A percentile compares a stretch with the other conserved stretches of the same genome.
phyloP scores from a whole-genome alignment of 306 rosid genomes.

The Delonix regia region DNA sequence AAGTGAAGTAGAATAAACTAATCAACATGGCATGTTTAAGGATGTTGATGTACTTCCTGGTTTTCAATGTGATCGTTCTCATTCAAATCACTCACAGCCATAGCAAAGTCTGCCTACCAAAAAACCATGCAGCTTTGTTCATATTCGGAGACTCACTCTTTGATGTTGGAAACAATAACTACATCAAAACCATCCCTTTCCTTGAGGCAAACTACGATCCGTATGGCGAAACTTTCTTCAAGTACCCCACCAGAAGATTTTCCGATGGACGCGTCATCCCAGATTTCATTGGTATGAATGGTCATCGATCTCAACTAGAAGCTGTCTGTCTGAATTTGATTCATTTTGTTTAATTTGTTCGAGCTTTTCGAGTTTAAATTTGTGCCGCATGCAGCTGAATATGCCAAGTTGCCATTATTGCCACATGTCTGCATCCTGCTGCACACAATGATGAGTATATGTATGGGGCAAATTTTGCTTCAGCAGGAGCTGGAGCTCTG shows the following conservation, averaged over 20 bases:
- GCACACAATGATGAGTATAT: neutral
- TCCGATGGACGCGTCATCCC: conserved; percentile 48
- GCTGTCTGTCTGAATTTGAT: neutral
- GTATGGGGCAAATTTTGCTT: conserved; percentile 48
- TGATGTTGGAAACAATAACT: conserved; percentile 60
- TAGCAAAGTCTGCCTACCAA: neutral
- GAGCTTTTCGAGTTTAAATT: neutral
- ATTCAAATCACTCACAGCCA: neutral
- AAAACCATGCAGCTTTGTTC: conserved; percentile 33
- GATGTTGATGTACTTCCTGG: neutral
- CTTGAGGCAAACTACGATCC: conserved; percentile 37
- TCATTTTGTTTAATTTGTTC: too few relatives aligned
- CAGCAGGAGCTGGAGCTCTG: conserved; percentile 42
- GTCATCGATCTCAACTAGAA: neutral
- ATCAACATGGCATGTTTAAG: neutral
- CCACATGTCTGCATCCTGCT: conserved; percentile 41
- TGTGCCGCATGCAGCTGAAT: conserved; percentile 38
- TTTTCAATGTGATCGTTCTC: neutral
- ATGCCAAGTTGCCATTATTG: conserved; percentile 32
- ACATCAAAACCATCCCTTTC: conserved; percentile 40
- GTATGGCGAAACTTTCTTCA: conserved; percentile 49
- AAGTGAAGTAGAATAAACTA: neutral
- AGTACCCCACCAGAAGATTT: conserved; percentile 48
- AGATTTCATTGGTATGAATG: conserved; percentile 35
- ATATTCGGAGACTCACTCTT: conserved; percentile 60